Conservation (phyloP, 352 stramenopile genomes). For the Pythium folliculosum region DNA sequence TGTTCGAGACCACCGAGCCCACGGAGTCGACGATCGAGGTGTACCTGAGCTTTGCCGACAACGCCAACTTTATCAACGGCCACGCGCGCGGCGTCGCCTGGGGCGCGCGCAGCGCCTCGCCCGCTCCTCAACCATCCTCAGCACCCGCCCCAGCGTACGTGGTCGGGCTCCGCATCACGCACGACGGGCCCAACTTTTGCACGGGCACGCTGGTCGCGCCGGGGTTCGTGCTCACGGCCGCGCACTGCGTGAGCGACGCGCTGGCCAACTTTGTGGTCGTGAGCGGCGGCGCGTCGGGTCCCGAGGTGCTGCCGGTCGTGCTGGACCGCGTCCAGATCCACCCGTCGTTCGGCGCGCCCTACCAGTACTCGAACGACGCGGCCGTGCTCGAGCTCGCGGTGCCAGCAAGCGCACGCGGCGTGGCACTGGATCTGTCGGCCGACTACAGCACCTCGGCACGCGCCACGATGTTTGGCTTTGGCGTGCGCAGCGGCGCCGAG, state of each 20-base stretch:
- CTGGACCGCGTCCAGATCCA: slow-evolving; percentile 27
- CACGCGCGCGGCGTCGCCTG: slow-evolving; percentile 19
- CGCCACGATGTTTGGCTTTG: slow-evolving; percentile 38
- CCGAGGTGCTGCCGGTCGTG: slow-evolving; percentile 29
- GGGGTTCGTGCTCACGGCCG: slow-evolving; percentile 42
- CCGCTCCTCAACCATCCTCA: background rate
- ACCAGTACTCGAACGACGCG: slow-evolving; percentile 37
- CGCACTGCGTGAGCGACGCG: slow-evolving; percentile 39
- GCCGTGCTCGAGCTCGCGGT: slow-evolving; percentile 34
- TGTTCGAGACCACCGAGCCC: background rate
- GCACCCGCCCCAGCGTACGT: slow-evolving; percentile 14
- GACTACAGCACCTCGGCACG: slow-evolving; percentile 28
- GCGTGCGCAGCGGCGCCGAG: slow-evolving; percentile 14
- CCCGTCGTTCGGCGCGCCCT: slow-evolving; percentile 24
- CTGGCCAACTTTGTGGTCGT: slow-evolving; percentile 32
- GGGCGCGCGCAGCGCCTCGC: background rate
- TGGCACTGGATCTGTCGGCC: slow-evolving; percentile 28
- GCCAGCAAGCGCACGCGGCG: slow-evolving; percentile 24
- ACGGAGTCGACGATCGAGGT: background rate
- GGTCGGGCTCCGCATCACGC: slow-evolving; percentile 29
- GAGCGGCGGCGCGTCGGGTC: slow-evolving; percentile 18
- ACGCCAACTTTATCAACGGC: slow-evolving; percentile 37
- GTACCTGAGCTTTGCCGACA: slow-evolving; percentile 28
- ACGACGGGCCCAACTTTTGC: slow-evolving; percentile 40
- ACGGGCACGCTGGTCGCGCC: slow-evolving; percentile 42